Base-by-base conservation (phyloP, 2,329 filamentous ascomycete species). In the Paraphaeosphaeria minitans region DNA sequence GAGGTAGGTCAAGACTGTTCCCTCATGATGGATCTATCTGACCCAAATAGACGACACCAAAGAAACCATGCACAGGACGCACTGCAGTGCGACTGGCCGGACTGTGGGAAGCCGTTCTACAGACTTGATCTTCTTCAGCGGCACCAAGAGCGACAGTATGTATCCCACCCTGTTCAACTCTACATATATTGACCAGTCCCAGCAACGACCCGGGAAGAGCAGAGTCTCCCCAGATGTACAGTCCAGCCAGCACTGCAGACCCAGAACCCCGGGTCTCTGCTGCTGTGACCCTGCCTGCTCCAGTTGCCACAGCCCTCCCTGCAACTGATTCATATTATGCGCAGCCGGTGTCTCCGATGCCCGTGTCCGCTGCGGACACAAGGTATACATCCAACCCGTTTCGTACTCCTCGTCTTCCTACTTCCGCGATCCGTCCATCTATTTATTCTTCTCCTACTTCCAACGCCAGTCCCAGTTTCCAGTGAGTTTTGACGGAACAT, bases 131-230 rank as follows among this genome's bases (percentile, higher is more conserved):
- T 82, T 22, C 69, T 82, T 12, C 69, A 75, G 39, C 74, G 80
- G 54, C 80, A 82, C 62, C 73, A 77, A 54, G 78, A 79, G 55
- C 70, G 79, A 69, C 79, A 81, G 79, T 81, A 70, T 67, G 78
- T 67, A 48, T n/a, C 24, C 22, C 33, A 3, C 13, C 52, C 16
- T 16, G 12, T 19, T 12, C 16, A n/a, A 57, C 19, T 22, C 14
- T 13, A 49, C 16, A 58, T 52, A 54, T 60, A 53, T 64, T 75
- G 24, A 75, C 37, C 19, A 4, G 12, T 27, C 1, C 21, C 45
- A 77, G 74, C 55, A 73, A 70, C 27, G 73, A 75, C 22, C 55
- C 62, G 35, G 66, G 65, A 19, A 66, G 66, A 53, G 50, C 24
- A 31, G 64, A 65, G 10, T 70, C 72, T 6, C 67, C 65, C 1